Conservation (phyloP, 306 rosid genomes). For the Adenanthera pavonina region DNA sequence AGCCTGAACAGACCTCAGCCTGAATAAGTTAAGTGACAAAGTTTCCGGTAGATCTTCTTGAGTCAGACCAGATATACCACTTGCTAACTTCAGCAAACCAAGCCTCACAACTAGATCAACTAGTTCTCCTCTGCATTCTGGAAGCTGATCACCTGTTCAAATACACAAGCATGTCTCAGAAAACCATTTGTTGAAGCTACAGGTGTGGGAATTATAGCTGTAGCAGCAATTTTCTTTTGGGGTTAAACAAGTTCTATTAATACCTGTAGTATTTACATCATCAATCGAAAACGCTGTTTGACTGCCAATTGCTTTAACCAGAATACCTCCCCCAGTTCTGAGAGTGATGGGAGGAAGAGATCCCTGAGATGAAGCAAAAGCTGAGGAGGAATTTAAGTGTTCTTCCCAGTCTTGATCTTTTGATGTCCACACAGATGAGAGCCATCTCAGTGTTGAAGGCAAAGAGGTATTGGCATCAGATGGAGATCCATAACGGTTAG, state of each 20-base stretch:
- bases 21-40: constrained; percentile 63
- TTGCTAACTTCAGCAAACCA: constrained; percentile 74
- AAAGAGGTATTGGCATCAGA: constrained; percentile 65
- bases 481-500: constrained; percentile 76
- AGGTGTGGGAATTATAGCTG: not conserved
- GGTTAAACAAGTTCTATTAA: not conserved
- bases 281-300: constrained; percentile 38
- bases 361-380: constrained; percentile 58
- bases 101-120: constrained; percentile 81
- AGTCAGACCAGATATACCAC: constrained; percentile 71
- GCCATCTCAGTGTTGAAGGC: constrained; percentile 72
- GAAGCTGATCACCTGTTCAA: constrained; percentile 63
- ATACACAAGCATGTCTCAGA: constrained; percentile 4
- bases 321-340: constrained; percentile 77
- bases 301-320: constrained; percentile 49
- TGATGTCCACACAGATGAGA: constrained; percentile 63
- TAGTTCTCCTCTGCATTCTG: constrained; percentile 78
- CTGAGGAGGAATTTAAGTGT: constrained; percentile 47
- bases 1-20: constrained; percentile 91
- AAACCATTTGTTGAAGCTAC: not conserved
- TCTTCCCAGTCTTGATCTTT: constrained; percentile 92
- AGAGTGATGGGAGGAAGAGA: constrained; percentile 76
- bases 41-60: constrained; percentile 80
- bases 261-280: constrained; percentile 54
- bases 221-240: not conserved